Evolutionary conservation across 2,329 filamentous ascomycete genomes (phyloP).

Genomic region (Plenodomus lindquistii): DNA sequence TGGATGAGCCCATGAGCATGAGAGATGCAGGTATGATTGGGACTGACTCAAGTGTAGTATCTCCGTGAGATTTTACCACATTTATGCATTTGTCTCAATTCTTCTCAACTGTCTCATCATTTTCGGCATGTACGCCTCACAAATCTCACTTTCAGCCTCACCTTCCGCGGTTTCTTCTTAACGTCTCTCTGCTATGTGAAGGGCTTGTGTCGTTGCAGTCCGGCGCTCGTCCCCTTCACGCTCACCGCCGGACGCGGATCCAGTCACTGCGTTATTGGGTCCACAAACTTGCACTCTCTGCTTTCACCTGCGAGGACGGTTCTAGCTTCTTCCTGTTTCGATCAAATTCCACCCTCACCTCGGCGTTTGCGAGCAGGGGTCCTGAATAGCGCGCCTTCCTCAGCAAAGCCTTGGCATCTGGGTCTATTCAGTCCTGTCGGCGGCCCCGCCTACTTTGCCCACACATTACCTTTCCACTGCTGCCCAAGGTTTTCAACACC

Average conservation of each 20-base stretch:
- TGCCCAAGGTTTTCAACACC: too few relatives aligned
- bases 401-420: not conserved
- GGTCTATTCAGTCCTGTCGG: not conserved
- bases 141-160: not conserved
- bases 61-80: too few relatives aligned
- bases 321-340: not conserved
- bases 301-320: not conserved
- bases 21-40: too few relatives aligned
- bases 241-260: too few relatives aligned
- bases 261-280: too few relatives aligned
- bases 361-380: too few relatives aligned
- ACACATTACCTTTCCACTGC: not conserved
- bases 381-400: not conserved
- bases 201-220: too few relatives aligned
- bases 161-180: not conserved
- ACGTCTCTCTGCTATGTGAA: not conserved
- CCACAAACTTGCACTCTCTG: not conserved
- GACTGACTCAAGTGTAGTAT: too few relatives aligned
- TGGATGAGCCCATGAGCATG: constrained; percentile 10
- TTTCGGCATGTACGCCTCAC: too few relatives aligned
- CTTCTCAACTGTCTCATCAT: too few relatives aligned
- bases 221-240: not conserved
- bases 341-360: not conserved
- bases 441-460: too few relatives aligned
- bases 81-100: too few relatives aligned